Evolutionary conservation across 163 green algal species (phyloP).

Genomic region (Prototheca cutis): DNA sequence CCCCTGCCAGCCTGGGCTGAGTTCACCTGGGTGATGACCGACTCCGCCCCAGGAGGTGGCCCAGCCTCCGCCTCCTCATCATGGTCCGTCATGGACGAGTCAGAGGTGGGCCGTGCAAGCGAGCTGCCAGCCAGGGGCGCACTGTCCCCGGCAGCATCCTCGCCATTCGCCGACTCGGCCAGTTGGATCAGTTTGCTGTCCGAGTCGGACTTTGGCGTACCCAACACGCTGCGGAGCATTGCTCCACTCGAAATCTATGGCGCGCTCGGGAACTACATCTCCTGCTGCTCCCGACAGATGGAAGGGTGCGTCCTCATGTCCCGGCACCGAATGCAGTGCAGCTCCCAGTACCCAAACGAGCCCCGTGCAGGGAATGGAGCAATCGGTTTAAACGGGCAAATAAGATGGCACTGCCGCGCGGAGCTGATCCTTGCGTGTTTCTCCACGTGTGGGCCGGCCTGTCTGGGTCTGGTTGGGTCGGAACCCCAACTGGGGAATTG

Average conservation of each 20-base stretch:
- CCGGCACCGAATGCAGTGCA: neutral
- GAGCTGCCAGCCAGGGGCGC: too few relatives aligned
- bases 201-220: neutral
- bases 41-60: neutral
- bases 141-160: neutral
- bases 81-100: neutral
- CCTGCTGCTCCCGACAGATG: neutral
- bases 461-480: too few relatives aligned
- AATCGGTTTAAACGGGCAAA: neutral
- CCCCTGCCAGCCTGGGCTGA: neutral
- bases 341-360: neutral
- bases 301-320: too few relatives aligned
- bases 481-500: too few relatives aligned
- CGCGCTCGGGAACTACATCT: neutral
- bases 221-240: conserved; percentile 8
- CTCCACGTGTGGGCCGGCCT: too few relatives aligned
- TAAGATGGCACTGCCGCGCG: too few relatives aligned
- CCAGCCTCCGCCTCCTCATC: neutral
- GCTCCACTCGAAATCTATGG: neutral
- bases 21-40: conserved; percentile 9
- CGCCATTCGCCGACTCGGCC: conserved; percentile 1
- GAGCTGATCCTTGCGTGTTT: too few relatives aligned
- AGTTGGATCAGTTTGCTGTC: conserved; percentile 21
- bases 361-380: neutral
- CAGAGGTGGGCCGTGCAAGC: neutral